phyloP scores from a whole-genome alignment of 176 grass and related monocot species.

The Tillandsia leiboldiana region DNA sequence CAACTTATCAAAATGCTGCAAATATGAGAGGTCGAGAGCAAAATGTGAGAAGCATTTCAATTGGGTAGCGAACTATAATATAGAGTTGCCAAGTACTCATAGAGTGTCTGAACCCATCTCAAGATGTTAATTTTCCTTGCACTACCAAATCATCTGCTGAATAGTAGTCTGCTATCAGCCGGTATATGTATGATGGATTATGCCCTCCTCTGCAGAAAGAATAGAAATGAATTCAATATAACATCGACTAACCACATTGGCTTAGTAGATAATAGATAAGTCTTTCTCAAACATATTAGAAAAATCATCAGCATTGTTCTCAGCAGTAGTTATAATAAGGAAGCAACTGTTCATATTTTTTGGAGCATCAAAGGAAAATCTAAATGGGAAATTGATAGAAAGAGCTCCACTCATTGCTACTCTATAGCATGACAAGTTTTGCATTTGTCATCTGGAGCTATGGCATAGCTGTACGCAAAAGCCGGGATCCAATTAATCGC shows the following conservation, averaged over 20 bases:
- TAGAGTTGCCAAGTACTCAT: too few species aligned
- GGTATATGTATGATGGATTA: constrained; percentile 91
- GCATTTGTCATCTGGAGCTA: background rate
- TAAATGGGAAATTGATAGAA: too few species aligned
- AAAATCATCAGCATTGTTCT: background rate
- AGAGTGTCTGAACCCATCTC: constrained; percentile 6
- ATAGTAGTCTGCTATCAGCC: constrained; percentile 94
- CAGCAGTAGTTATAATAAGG: too few species aligned
- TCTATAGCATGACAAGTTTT: background rate
- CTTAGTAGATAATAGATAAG: background rate
- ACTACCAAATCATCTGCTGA: constrained; percentile 85
- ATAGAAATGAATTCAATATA: constrained; percentile 2
- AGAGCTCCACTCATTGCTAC: too few species aligned
- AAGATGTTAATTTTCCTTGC: constrained; percentile 36
- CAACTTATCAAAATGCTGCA: too few species aligned
- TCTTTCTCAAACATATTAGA: background rate
- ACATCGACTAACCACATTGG: background rate
- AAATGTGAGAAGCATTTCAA: too few species aligned
- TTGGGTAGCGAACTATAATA: too few species aligned
- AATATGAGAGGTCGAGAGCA: too few species aligned
- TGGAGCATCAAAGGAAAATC: too few species aligned
- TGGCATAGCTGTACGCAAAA: too few species aligned
- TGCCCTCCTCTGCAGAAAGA: constrained; percentile 69
- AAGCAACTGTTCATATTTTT: too few species aligned
- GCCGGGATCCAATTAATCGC: too few species aligned